phyloP scores from a whole-genome alignment of 1,284 basidiomycete genomes.

The Cystobasidiaceae sp. region DNA sequence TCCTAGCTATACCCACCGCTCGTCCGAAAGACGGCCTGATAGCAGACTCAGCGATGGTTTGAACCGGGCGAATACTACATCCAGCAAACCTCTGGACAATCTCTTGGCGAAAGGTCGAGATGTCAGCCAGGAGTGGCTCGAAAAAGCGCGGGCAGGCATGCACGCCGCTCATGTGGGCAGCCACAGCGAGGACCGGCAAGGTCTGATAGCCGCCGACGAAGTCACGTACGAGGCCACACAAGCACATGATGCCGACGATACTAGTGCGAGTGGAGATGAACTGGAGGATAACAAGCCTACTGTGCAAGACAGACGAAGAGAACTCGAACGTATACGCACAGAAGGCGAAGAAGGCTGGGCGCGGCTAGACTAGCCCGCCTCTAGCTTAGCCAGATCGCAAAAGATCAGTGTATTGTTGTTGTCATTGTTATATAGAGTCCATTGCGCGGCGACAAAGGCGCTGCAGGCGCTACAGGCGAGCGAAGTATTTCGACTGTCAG shows the following conservation, averaged over 20 bases:
- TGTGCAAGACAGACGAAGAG: slow-evolving; percentile 7
- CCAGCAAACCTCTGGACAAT: neutral
- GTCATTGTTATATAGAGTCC: no score
- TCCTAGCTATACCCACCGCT: neutral
- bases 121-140: slow-evolving; percentile 30
- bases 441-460: no score
- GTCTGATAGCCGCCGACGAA: slow-evolving; percentile 7
- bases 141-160: slow-evolving; percentile 23
- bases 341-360: slow-evolving; percentile 25
- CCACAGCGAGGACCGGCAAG: slow-evolving; percentile 5
- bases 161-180: neutral
- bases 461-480: no score
- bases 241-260: neutral
- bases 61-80: neutral
- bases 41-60: neutral
- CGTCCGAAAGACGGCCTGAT: neutral
- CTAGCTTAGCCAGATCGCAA: no score
- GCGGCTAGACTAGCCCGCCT: slow-evolving; percentile 10
- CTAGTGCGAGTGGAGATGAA: neutral
- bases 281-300: neutral
- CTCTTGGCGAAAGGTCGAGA: slow-evolving; percentile 12
- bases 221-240: neutral
- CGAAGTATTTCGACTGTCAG: no score
- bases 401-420: no score
- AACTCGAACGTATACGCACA: slow-evolving; percentile 6